Evolutionary conservation across 306 rosid genomes (phyloP).

Genomic region (Prinsepia uniflora): DNA sequence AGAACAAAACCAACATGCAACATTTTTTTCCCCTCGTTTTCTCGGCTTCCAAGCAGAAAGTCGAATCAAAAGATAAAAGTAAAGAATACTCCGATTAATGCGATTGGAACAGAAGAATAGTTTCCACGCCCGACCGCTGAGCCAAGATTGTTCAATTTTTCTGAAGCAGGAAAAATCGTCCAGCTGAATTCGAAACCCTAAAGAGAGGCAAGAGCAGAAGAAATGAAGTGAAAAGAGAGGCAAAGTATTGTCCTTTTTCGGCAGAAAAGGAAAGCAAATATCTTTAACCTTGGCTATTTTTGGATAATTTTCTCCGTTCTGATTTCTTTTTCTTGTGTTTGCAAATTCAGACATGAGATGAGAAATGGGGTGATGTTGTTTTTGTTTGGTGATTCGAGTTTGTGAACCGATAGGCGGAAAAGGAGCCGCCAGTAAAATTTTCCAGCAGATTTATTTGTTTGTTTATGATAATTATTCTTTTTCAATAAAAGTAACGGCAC

Average conservation of each 20-base stretch:
- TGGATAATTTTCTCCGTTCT: background rate
- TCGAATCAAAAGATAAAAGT: background rate
- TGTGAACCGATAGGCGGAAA: background rate
- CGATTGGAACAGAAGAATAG: constrained; percentile 5
- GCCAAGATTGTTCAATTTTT: background rate
- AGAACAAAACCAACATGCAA: constrained; percentile 17
- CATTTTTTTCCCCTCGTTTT: background rate
- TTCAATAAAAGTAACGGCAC: background rate
- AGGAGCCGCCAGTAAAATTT: background rate
- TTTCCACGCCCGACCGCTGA: background rate
- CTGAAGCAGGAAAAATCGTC: background rate
- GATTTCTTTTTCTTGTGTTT: background rate
- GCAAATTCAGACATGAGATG: background rate
- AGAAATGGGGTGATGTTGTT: background rate
- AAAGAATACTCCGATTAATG: background rate
- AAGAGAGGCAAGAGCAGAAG: background rate
- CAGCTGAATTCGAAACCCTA: constrained; percentile 22
- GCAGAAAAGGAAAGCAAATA: constrained; percentile 20
- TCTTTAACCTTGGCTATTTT: constrained; percentile 12
- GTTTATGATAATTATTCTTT: background rate
- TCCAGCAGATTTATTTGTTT: background rate
- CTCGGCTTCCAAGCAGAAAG: constrained; percentile 17
- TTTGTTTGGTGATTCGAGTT: background rate
- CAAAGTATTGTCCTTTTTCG: too few species aligned
- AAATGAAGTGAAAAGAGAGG: background rate